Percentiles rank a stretch among this genome's conserved stretches.
Conservation (phyloP, 305 asterid genomes). For the Solanum hybrid region DNA sequence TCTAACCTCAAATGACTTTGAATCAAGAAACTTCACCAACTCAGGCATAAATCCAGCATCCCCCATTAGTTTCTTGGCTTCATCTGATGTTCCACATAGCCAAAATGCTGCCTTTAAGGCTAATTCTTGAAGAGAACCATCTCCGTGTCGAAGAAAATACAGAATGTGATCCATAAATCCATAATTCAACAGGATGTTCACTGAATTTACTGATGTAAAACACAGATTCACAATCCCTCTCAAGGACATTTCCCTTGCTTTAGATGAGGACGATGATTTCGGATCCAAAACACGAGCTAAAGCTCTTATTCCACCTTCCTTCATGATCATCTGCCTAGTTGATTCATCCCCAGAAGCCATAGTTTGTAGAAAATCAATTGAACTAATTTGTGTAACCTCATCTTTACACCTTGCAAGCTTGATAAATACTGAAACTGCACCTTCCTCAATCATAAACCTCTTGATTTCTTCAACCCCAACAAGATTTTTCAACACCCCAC, state of each 20-base stretch:
- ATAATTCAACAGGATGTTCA: slow-evolving; percentile 21
- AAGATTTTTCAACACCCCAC: slow-evolving; percentile 78
- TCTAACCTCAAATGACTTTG: slow-evolving; percentile 49
- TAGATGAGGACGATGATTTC: slow-evolving; percentile 34
- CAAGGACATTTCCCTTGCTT: slow-evolving; percentile 65
- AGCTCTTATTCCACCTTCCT: slow-evolving; percentile 60
- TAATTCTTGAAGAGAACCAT: slow-evolving; percentile 52
- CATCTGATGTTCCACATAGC: slow-evolving; percentile 68
- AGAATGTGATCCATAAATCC: slow-evolving; percentile 62
- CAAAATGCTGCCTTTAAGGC: slow-evolving; percentile 75
- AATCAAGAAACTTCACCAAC: slow-evolving; percentile 55
- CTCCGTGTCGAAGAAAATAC: slow-evolving; percentile 53
- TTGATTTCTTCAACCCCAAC: slow-evolving; percentile 77
- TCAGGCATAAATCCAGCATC: slow-evolving; percentile 81
- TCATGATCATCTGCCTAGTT: slow-evolving; percentile 28
- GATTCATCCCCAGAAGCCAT: slow-evolving; percentile 67
- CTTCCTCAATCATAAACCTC: slow-evolving; percentile 79
- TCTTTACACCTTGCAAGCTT: slow-evolving; percentile 46
- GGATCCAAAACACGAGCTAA: slow-evolving; percentile 59
- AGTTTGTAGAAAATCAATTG: slow-evolving; percentile 59
- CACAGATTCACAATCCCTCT: slow-evolving; percentile 56
- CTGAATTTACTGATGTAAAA: slow-evolving; percentile 29
- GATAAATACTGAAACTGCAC: slow-evolving; percentile 39
- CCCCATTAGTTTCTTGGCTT: slow-evolving; percentile 80
- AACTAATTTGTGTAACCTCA: slow-evolving; percentile 39